These are phyloP conservation scores for Cyphellophora attinorum DNA, from an alignment of 2,329 filamentous ascomycete species.

Conservation along the genomic window DNA sequence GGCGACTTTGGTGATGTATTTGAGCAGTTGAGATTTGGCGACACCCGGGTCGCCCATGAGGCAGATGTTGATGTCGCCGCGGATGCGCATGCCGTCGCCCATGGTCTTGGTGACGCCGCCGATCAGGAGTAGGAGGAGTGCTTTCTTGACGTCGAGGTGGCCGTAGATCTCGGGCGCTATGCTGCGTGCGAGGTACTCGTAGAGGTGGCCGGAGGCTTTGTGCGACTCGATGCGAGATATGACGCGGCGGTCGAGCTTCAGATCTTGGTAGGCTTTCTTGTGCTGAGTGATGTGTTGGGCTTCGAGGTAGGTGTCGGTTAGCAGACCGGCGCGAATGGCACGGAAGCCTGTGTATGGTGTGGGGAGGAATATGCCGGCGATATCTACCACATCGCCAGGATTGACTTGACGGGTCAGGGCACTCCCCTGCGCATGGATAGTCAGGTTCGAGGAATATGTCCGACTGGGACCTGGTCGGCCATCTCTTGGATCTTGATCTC, in stretches of 20 bases:
- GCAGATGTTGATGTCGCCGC: constrained; percentile 97
- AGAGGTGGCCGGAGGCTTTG: constrained; percentile 78
- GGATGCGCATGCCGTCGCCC: constrained; percentile 96
- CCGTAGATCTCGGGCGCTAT: constrained; percentile 97
- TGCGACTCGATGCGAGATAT: constrained; percentile 78
- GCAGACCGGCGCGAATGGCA: constrained; percentile 87
- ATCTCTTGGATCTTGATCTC: constrained; percentile 98
- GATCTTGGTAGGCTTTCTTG: constrained; percentile 95
- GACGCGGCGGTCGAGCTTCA: constrained; percentile 70
- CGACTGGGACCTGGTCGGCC: constrained; percentile 97
- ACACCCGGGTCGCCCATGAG: constrained; percentile 99
- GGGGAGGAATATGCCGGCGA: constrained; percentile 90
- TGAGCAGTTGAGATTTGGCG: constrained; percentile 94
- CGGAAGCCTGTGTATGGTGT: constrained; percentile 99
- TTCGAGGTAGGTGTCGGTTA: constrained; percentile 95
- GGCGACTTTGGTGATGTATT: constrained; percentile 97
- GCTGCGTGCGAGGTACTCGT: constrained; percentile 89
- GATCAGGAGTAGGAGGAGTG: constrained; percentile 85
- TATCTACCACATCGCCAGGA: constrained; percentile 87
- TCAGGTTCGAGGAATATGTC: constrained; percentile 92
- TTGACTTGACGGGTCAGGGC: constrained; percentile 80
- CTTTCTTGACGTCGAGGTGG: constrained; percentile 96
- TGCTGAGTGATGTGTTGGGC: constrained; percentile 89
- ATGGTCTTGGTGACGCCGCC: constrained; percentile 95
- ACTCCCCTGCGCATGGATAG: constrained; percentile 78